A percentile compares a stretch with the other conserved stretches of the same genome.
Conservation (phyloP, 495 filamentous ascomycete genomes). For the Pseudevernia furfuracea region DNA sequence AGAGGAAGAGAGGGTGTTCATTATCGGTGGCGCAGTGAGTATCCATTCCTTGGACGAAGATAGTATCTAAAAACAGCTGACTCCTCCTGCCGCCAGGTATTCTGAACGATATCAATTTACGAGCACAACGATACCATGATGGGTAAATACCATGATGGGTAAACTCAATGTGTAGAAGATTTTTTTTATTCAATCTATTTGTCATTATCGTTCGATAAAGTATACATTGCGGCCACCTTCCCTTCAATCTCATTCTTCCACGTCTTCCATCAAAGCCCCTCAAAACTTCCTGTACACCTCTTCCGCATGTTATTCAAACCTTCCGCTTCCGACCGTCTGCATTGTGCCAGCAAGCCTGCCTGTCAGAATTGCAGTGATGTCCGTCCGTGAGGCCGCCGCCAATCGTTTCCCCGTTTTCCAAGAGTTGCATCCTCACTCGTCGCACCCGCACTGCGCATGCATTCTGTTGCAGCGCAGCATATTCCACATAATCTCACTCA, state of each 20-base stretch:
- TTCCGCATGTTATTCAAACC: not conserved
- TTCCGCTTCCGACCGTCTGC: not conserved
- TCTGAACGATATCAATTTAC: constrained; percentile 1
- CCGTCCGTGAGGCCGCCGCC: not conserved
- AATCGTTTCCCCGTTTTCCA: not conserved
- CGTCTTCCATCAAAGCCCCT: not conserved
- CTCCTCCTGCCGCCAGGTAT: constrained; percentile 11
- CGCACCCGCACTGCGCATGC: not conserved
- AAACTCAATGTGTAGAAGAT: not conserved
- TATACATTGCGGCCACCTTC: not conserved
- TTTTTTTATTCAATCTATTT: not conserved
- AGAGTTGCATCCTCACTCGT: not conserved
- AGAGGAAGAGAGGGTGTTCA: constrained; percentile 90
- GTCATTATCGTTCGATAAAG: too few relatives aligned
- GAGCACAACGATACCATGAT: not conserved
- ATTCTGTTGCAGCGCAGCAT: not conserved
- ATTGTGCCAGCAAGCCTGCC: not conserved
- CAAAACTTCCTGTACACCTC: not conserved
- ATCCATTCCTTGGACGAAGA: not conserved
- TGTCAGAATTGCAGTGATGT: not conserved
- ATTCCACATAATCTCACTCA: not conserved
- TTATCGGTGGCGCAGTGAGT: constrained; percentile 81
- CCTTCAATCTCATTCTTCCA: not conserved
- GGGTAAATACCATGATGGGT: not conserved
- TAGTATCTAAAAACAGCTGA: not conserved